Percentiles rank a stretch among this genome's conserved stretches.
phyloP scores from a whole-genome alignment of 345 rosid species.

The Citrus mangshanensis region DNA sequence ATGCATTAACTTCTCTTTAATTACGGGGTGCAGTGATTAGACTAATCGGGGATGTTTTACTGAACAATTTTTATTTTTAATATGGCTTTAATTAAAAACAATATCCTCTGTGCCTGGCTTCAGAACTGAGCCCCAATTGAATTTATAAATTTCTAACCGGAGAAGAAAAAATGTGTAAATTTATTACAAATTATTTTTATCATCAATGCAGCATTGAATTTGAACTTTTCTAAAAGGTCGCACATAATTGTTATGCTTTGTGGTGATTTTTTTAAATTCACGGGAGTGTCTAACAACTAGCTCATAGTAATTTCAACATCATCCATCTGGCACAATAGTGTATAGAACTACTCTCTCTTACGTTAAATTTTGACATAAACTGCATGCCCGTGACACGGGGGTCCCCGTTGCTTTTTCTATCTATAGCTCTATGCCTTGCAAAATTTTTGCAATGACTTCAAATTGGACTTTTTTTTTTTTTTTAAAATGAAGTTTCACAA shows the following conservation, averaged over 20 bases:
- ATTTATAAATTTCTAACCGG: not conserved
- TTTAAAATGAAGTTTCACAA: too few species aligned
- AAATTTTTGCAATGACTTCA: not conserved
- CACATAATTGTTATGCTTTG: not conserved
- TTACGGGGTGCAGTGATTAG: too few species aligned
- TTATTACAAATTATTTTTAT: too few species aligned
- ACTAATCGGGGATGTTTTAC: not conserved
- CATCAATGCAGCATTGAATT: too few species aligned
- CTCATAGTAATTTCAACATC: not conserved
- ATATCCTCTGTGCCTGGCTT: not conserved
- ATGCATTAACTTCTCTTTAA: too few species aligned
- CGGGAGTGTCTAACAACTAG: not conserved
- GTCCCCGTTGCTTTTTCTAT: not conserved
- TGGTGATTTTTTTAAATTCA: too few species aligned
- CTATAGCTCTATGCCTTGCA: not conserved
- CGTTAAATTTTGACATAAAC: too few species aligned
- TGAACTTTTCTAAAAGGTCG: not conserved
- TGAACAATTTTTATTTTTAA: too few species aligned
- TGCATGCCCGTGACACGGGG: not conserved
- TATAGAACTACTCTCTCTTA: too few species aligned
- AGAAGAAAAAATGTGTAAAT: too few species aligned
- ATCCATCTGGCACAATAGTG: not conserved
- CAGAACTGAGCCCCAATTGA: not conserved
- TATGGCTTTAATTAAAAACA: too few species aligned
- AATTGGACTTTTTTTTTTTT: not conserved